Evolutionary conservation across 176 grass and related monocot species (phyloP).

Genomic region (Aegilops sharonensis): DNA sequence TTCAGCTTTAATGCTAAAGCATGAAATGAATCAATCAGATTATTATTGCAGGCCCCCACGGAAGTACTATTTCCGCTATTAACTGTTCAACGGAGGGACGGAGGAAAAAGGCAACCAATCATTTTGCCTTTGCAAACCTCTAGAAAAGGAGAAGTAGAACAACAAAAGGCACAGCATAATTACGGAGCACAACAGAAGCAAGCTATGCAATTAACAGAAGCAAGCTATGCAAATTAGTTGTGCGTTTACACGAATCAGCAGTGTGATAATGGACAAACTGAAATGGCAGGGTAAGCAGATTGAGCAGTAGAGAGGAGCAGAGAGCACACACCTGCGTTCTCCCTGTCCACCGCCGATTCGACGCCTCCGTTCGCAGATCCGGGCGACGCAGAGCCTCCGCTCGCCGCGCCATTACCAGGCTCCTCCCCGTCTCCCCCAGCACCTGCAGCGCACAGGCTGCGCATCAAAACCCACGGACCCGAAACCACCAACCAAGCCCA

Average conservation of each 20-base stretch:
- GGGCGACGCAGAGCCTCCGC: background rate
- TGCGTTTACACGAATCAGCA: background rate
- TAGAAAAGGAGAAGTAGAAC: conserved; percentile 3
- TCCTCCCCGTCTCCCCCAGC: background rate
- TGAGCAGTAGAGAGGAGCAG: background rate
- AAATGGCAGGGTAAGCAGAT: background rate
- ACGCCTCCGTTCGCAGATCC: conserved; percentile 35
- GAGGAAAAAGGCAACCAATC: conserved; percentile 26
- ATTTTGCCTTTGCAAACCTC: conserved; percentile 27
- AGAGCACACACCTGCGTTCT: conserved; percentile 11
- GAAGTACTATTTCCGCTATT: conserved; percentile 11
- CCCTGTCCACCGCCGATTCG: background rate
- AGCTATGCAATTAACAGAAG: background rate
- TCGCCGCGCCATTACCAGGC: background rate
- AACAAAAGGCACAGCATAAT: conserved; percentile 17
- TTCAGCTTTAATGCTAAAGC: conserved; percentile 39
- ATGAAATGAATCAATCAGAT: conserved; percentile 16
- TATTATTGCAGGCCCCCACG: conserved; percentile 31
- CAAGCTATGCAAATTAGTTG: background rate
- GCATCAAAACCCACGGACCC: background rate
- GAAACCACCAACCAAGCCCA: background rate
- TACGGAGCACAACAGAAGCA: background rate
- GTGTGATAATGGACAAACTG: background rate
- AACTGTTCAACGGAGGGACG: background rate
- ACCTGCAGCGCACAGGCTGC: background rate